Evolutionary conservation across 2,329 filamentous ascomycete genomes (phyloP), one percentile per base, ranked within the genome.

Genomic region (Magnaporthiopsis rhizophila): DNA sequence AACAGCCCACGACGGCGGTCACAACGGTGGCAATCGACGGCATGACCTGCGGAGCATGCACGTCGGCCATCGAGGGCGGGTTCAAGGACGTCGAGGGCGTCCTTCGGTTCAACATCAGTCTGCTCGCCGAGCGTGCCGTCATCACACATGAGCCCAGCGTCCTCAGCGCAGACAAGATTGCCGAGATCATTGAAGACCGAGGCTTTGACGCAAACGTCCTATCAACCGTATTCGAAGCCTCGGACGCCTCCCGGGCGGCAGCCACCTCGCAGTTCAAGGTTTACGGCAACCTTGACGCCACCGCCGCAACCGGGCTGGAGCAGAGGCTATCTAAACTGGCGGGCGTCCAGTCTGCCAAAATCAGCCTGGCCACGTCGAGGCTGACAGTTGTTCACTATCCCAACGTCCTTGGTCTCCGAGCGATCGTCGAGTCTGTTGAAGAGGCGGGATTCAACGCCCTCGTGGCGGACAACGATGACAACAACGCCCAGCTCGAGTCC

Each of bases 1-100:
- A 53, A 11, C 60, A 62, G 38, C 38, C 60, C 7, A 75, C 79
- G 67, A 77, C 78, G 62, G 81, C 88, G 65, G 91, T 86, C 0
- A 97, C 93, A 0, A 98, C 93, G 0, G 83, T 99, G 24, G 87
- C 90, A 5, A 91, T 99, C 64, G 91, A 95, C 69, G 95, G 95
- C 62, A 99, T 99, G 95, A 99, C 95, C 1, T 98, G 95, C 73
- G 94, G 94, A 28, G 92, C 95, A 58, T 99, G 95, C 76, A 98
- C 95, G 0, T 94, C 94, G 1, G 92, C 94, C 7, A 87, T 98
- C 1, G 91, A 97, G 72, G 83, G 86, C 62, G 92, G 90, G 3
- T 95, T 99, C 76, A 85, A 86, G 69, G 85, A 84, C 67, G 77
- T 94, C 2, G 86, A 90, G 12, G 95, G 95, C 28, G 76, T 98